A percentile compares a stretch with the other conserved stretches of the same genome.
Conservation (phyloP, 345 rosid genomes). For the Odontarrhena argentea region DNA sequence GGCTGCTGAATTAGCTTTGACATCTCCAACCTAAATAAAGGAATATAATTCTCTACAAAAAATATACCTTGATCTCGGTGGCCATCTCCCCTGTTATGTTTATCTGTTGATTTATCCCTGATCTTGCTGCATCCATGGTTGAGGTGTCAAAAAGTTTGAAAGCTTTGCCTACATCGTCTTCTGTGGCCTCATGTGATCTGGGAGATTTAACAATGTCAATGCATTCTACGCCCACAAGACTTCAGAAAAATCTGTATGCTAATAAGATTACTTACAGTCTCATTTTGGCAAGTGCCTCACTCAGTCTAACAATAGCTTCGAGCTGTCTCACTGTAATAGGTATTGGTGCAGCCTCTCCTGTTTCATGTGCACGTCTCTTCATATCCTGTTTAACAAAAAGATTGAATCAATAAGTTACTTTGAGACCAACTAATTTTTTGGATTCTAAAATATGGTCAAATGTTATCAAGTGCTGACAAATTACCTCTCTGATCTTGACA, state of each 20-base stretch:
- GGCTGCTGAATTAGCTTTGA: not conserved
- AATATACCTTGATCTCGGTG: constrained; percentile 70
- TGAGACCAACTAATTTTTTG: not conserved
- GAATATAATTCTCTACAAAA: not conserved
- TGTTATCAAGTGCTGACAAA: constrained; percentile 9
- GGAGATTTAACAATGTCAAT: constrained; percentile 24
- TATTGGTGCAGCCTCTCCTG: constrained; percentile 83
- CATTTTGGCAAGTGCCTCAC: constrained; percentile 95
- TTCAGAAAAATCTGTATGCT: constrained; percentile 13
- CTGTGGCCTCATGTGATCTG: constrained; percentile 86
- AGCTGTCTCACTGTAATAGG: constrained; percentile 96
- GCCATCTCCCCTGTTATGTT: constrained; percentile 79
- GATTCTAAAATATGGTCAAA: constrained; percentile 6
- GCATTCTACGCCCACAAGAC: not conserved
- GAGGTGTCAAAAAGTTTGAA: constrained; percentile 84
- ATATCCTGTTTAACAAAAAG: constrained; percentile 55
- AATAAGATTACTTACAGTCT: constrained; percentile 64
- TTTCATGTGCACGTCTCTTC: constrained; percentile 95
- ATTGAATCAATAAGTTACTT: not conserved
- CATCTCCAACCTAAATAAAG: not conserved
- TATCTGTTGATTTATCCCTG: constrained; percentile 89
- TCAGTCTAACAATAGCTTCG: constrained; percentile 88
- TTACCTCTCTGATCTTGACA: constrained; percentile 87
- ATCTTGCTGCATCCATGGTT: constrained; percentile 96
- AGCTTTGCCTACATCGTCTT: constrained; percentile 83